Evolutionary conservation across 192 early-diverging fungal species (phyloP), one percentile per base, ranked within the genome.

Genomic region (Mortierella alpina): DNA sequence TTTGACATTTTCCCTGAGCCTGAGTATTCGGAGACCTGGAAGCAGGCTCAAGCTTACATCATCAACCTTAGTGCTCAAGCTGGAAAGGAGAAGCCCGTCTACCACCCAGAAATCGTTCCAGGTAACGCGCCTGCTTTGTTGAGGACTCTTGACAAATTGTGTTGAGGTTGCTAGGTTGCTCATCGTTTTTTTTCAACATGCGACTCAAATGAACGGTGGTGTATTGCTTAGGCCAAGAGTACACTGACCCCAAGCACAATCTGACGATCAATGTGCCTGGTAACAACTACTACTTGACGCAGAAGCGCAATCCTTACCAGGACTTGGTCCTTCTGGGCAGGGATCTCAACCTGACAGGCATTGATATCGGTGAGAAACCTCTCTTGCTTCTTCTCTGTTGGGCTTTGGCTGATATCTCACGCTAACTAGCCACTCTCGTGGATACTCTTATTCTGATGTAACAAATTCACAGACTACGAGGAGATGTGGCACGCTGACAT

Each of bases 1-100:
- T 80, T 80, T 63, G 77, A 80, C 42, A 70, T 80, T 47, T 80
- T 80, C 70, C 77, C 77, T n/a, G 77, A 80, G 60, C 77, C 77
- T 17, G 18, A 64, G 52, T 64, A 68, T 65, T 72, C 70, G 18
- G 1, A 70, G 22, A 68, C 66, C 45, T 80, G 77, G 77, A 22
- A 72, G 17, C 45, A 57, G 2, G 77, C 77, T 5, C 47, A 67
- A 23, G 17, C 48, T 17, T 80, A 68, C 50, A 56, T 76, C 39
- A 5, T 59, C 22, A 59, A 59, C 31, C 39, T 41, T 48, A 23
- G 22, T 4, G 50, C 70, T 41, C 55, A 47, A 11, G 74, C 74
- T 23, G 60, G 53, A 45, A 70, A 65, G 17, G 77, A 80, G 10
- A 14, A 70, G 2, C 69, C 69, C 8, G 77, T 80, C 23, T 80